Conservation (phyloP, 2,329 filamentous ascomycete genomes). For the Aspergillus sp. region DNA sequence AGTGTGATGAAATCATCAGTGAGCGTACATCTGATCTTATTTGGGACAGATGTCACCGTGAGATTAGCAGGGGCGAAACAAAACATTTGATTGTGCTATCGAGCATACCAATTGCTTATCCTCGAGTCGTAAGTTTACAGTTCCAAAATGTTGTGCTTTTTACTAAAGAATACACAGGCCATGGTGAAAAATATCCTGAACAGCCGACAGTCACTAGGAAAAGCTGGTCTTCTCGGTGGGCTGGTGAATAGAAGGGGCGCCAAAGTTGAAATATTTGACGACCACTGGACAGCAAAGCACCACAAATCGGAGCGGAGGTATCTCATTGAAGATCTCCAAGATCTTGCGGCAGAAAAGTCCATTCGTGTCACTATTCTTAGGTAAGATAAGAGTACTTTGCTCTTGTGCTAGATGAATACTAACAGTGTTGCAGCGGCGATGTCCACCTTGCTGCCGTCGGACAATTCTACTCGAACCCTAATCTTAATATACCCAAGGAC, state of each 20-base stretch:
- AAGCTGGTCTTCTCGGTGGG: slow-evolving; percentile 73
- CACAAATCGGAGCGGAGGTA: slow-evolving; percentile 88
- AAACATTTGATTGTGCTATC: slow-evolving; percentile 88
- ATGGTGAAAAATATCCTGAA: slow-evolving; percentile 71
- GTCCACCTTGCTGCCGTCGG: slow-evolving; percentile 91
- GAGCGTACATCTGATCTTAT: slow-evolving; percentile 82
- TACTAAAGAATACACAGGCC: slow-evolving; percentile 49
- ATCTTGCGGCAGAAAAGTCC: slow-evolving; percentile 88
- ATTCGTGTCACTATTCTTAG: slow-evolving; percentile 86
- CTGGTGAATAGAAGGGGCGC: slow-evolving; percentile 89
- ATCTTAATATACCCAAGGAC: slow-evolving; percentile 78
- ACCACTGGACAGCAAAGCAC: slow-evolving; percentile 95
- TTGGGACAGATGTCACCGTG: slow-evolving; percentile 79
- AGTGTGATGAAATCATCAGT: slow-evolving; percentile 73
- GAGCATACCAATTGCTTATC: slow-evolving; percentile 80
- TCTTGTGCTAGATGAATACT: background rate
- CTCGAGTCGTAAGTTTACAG: slow-evolving; percentile 62
- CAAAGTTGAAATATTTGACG: slow-evolving; percentile 87
- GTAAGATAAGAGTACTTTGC: slow-evolving; percentile 36
- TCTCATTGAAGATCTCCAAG: slow-evolving; percentile 87
- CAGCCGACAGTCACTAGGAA: slow-evolving; percentile 82
- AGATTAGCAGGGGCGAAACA: slow-evolving; percentile 79
- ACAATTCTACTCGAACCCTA: slow-evolving; percentile 92
- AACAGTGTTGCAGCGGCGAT: slow-evolving; percentile 64
- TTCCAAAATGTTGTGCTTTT: slow-evolving; percentile 12